Percentiles rank a stretch among this genome's conserved stretches.
These are phyloP conservation scores for Elsinoe perseae DNA, from an alignment of 2,329 filamentous ascomycete species.

Conservation along the genomic window DNA sequence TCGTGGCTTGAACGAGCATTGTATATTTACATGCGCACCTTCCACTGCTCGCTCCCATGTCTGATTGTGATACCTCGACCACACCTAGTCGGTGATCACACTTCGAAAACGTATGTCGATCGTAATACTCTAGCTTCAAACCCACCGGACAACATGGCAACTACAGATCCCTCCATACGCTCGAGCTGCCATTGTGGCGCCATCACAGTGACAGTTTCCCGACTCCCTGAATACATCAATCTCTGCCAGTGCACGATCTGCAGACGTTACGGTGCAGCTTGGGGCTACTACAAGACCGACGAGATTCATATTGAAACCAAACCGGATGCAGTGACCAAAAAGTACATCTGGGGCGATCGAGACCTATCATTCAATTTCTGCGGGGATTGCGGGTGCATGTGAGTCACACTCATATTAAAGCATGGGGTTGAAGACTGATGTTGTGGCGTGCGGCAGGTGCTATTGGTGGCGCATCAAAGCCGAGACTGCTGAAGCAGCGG, in stretches of 20 bases:
- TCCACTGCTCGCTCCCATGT: too few species aligned
- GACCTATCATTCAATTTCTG: conserved; percentile 19
- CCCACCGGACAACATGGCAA: background rate
- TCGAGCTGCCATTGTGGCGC: conserved; percentile 27
- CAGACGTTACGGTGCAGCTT: conserved; percentile 28
- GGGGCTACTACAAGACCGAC: conserved; percentile 26
- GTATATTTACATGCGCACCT: too few species aligned
- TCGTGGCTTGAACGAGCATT: too few species aligned
- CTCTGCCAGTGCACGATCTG: conserved; percentile 28
- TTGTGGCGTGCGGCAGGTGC: background rate
- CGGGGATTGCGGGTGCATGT: conserved; percentile 21
- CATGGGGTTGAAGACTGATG: background rate
- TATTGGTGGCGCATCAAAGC: background rate
- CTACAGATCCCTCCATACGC: background rate
- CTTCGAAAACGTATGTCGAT: too few species aligned
- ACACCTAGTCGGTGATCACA: too few species aligned
- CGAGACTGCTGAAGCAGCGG: background rate
- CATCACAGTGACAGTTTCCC: conserved; percentile 25
- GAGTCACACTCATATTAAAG: background rate
- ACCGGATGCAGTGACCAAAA: conserved; percentile 14
- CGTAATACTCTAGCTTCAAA: too few species aligned
- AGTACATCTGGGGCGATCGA: conserved; percentile 19
- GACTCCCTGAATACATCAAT: conserved; percentile 21
- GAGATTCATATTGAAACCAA: conserved; percentile 19
- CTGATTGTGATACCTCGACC: too few species aligned